These are phyloP conservation scores for Cochlearia excelsa DNA, from an alignment of 345 rosid species.

Conservation along the genomic window DNA sequence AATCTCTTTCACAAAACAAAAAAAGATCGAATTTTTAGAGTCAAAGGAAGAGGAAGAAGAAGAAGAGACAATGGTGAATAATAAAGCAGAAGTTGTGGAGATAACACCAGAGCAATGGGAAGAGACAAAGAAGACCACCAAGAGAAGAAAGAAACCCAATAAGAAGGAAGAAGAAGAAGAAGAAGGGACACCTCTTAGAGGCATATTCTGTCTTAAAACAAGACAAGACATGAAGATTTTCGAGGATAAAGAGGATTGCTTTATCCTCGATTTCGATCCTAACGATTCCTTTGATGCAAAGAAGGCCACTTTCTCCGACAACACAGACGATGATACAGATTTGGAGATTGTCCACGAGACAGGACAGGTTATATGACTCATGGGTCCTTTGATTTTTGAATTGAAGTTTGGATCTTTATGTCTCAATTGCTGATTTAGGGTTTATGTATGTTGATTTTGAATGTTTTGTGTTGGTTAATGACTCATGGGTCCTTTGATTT, in stretches of 20 bases:
- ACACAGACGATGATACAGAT: conserved; percentile 4
- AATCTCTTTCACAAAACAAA: not conserved
- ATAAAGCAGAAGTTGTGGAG: conserved; percentile 8
- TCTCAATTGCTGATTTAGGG: not conserved
- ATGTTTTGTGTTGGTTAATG: not conserved
- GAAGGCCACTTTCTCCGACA: conserved; percentile 12
- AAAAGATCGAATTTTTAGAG: conserved; percentile 4
- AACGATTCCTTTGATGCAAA: conserved; percentile 29
- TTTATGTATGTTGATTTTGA: conserved; percentile 1
- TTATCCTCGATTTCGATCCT: conserved; percentile 67
- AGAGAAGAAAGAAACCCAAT: conserved; percentile 10
- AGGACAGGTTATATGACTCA: conserved; percentile 33
- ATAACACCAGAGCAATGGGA: conserved; percentile 14
- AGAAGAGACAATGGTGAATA: not conserved
- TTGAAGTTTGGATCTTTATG: not conserved
- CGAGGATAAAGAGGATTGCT: conserved; percentile 57
- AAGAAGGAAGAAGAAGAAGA: conserved; percentile 11
- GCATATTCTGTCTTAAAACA: conserved; percentile 40
- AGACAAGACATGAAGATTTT: conserved; percentile 37
- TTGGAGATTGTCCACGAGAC: conserved; percentile 24
- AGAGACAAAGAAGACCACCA: not conserved
- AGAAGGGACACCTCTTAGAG: conserved; percentile 35
- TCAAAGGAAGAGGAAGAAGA: no score
- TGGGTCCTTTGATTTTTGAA: not conserved
- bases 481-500: not conserved